Conservation (phyloP, 768 basidiomycete species). For the Trametes meyenii region DNA sequence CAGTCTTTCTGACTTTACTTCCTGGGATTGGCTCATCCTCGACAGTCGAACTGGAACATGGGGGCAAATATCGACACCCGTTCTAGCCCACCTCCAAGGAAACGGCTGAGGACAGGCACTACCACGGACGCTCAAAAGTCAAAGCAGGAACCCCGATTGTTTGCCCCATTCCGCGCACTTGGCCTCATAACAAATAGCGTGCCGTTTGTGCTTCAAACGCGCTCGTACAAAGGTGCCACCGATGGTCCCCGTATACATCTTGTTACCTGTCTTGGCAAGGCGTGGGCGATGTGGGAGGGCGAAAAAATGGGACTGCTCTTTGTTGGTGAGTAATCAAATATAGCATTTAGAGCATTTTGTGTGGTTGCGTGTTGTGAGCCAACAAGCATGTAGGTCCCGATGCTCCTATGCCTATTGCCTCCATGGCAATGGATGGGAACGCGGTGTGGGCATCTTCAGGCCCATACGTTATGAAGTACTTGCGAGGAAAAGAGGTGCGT, state of each 20-base stretch:
- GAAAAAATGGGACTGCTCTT: constrained; percentile 91
- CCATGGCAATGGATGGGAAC: constrained; percentile 82
- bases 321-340: constrained; percentile 66
- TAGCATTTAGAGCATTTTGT: not conserved
- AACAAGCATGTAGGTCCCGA: constrained; percentile 69
- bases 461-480: constrained; percentile 68
- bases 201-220: constrained; percentile 85
- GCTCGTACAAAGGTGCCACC: constrained; percentile 81
- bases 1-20: not conserved
- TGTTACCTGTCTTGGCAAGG: constrained; percentile 82
- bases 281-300: constrained; percentile 97
- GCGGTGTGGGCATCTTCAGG: constrained; percentile 84
- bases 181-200: constrained; percentile 91
- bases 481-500: constrained; percentile 84
- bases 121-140: not conserved
- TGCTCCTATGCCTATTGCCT: constrained; percentile 68
- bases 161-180: constrained; percentile 94
- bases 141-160: constrained; percentile 49
- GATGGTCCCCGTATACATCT: constrained; percentile 84
- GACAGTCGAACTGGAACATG: not conserved
- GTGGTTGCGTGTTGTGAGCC: not conserved
- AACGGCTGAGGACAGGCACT: constrained; percentile 47
- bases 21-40: not conserved
- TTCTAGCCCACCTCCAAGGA: constrained; percentile 50
- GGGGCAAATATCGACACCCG: constrained; percentile 8